Evolutionary conservation across 768 basidiomycete species (phyloP).

Genomic region (Neoboletus magnificus): DNA sequence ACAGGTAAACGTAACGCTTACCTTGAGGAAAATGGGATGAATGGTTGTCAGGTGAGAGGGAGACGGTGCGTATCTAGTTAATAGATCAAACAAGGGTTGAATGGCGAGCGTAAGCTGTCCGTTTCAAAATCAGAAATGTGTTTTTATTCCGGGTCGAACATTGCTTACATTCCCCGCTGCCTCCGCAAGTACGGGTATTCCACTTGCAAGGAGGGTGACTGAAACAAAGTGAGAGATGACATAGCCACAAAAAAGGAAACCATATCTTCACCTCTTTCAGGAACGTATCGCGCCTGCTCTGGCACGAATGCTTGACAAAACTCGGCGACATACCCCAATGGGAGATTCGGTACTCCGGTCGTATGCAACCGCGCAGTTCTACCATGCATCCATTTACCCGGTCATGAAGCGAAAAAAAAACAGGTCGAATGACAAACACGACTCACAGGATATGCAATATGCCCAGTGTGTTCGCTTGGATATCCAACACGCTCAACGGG

Average conservation of each 20-base stretch:
- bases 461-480: conserved; percentile 56
- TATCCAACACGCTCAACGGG: conserved; percentile 58
- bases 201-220: conserved; percentile 69
- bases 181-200: conserved; percentile 52
- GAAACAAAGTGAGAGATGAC: conserved; percentile 6
- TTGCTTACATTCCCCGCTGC: conserved; percentile 48
- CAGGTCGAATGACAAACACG: background rate
- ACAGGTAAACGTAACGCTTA: conserved; percentile 29
- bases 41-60: conserved; percentile 62
- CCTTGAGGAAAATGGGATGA: conserved; percentile 66
- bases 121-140: conserved; percentile 19
- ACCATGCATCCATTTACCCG: background rate
- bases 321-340: conserved; percentile 40
- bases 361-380: conserved; percentile 60
- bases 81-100: conserved; percentile 53
- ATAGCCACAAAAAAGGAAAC: background rate
- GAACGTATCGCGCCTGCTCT: conserved; percentile 60
- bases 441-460: conserved; percentile 73
- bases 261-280: conserved; percentile 55
- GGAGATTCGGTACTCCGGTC: conserved; percentile 37
- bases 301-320: conserved; percentile 67
- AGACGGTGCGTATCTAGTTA: conserved; percentile 59
- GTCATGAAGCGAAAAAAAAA: background rate
- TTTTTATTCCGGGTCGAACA: background rate
- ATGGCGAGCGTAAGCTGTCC: conserved; percentile 47